Conservation (phyloP, 2,329 filamentous ascomycete genomes). For the Aaosphaeria pasadenensis region DNA sequence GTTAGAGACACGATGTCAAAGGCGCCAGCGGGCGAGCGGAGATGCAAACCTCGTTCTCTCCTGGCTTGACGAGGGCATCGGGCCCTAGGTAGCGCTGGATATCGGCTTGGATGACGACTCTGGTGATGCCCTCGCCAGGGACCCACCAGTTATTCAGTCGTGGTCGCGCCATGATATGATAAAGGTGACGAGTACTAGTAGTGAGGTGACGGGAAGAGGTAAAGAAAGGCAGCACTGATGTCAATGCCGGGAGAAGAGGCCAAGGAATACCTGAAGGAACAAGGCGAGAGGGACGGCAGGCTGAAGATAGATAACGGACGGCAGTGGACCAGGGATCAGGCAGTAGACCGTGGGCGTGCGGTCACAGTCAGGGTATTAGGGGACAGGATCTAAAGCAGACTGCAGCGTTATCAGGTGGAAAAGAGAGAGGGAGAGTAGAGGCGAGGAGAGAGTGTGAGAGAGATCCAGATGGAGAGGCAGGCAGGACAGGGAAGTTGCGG, state of each 20-base stretch:
- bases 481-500: too few relatives aligned
- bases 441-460: too few relatives aligned
- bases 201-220: conserved; percentile 14
- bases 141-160: conserved; percentile 40
- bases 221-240: conserved; percentile 35
- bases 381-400: too few relatives aligned
- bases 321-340: too few relatives aligned
- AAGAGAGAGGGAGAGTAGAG: too few relatives aligned
- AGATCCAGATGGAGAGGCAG: too few relatives aligned
- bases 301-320: conserved; percentile 8
- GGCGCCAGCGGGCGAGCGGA: neutral
- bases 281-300: conserved; percentile 29
- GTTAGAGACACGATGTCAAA: neutral
- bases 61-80: conserved; percentile 45
- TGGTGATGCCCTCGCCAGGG: conserved; percentile 43
- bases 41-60: conserved; percentile 23
- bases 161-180: neutral
- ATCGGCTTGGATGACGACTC: conserved; percentile 45
- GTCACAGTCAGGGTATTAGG: too few relatives aligned
- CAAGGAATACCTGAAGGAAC: conserved; percentile 32
- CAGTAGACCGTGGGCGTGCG: too few relatives aligned
- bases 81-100: conserved; percentile 45
- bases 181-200: neutral
- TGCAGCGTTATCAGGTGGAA: too few relatives aligned
- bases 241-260: conserved; percentile 28